Evolutionary conservation across 306 rosid genomes (phyloP).

Genomic region (Vicia villosa): DNA sequence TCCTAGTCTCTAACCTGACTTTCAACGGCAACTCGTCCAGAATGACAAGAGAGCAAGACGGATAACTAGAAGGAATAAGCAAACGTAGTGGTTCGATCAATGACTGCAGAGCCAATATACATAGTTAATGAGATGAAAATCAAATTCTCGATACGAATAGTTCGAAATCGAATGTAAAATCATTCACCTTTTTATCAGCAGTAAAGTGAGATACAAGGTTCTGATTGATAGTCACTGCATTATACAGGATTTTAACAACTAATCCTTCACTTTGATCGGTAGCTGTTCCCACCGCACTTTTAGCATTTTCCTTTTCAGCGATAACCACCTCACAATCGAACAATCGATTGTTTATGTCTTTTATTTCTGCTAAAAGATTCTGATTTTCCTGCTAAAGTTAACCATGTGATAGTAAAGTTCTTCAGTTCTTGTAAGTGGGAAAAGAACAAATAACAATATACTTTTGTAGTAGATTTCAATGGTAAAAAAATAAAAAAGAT

Average conservation of each 20-base stretch:
- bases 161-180: constrained; percentile 12
- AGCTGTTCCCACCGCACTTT: constrained; percentile 26
- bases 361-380: constrained; percentile 44
- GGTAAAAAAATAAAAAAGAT: neutral
- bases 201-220: neutral
- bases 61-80: constrained; percentile 49
- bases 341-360: constrained; percentile 40
- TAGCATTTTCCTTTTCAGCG: constrained; percentile 29
- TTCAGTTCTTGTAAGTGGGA: too few species aligned
- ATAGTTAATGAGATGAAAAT: constrained; percentile 4
- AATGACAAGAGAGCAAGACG: constrained; percentile 35
- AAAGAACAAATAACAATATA: neutral
- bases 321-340: constrained; percentile 42
- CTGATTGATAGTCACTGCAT: constrained; percentile 31
- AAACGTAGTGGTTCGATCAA: constrained; percentile 39
- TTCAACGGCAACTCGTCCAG: constrained; percentile 34
- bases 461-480: neutral
- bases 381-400: constrained; percentile 40
- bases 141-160: neutral
- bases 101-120: constrained; percentile 37
- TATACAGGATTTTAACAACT: constrained; percentile 35
- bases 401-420: neutral
- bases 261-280: constrained; percentile 34
- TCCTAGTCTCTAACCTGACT: constrained; percentile 37
- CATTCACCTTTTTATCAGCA: constrained; percentile 36